Evolutionary conservation across 2,329 filamentous ascomycete species (phyloP).

Genomic region (Orbilia javanica): DNA sequence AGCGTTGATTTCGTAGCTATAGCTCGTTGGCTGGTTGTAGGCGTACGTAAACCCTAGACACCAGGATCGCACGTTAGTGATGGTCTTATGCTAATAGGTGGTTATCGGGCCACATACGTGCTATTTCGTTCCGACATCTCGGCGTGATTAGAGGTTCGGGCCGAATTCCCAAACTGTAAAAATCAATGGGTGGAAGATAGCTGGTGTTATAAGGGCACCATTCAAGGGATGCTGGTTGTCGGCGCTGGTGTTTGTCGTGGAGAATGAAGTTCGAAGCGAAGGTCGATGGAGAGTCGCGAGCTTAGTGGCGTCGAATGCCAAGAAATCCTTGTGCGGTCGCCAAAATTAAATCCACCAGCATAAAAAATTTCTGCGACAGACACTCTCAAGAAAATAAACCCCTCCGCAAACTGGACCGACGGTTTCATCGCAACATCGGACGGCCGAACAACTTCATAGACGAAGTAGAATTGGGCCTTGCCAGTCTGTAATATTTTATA

Average conservation of each 20-base stretch:
- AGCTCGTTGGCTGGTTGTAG: constrained; percentile 6
- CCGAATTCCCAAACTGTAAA: not conserved
- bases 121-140: constrained; percentile 55
- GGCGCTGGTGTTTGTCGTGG: constrained; percentile 15
- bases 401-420: not conserved
- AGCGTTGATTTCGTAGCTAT: not conserved
- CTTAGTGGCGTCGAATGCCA: constrained; percentile 33
- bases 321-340: constrained; percentile 47
- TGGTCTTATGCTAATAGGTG: not conserved
- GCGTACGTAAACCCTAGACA: constrained; percentile 58
- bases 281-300: constrained; percentile 31
- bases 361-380: constrained; percentile 56
- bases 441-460: not conserved
- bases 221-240: constrained; percentile 4
- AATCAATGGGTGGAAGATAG: not conserved
- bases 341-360: constrained; percentile 30
- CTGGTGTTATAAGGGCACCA: constrained; percentile 25
- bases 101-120: constrained; percentile 34
- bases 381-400: not conserved
- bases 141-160: not conserved
- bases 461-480: not conserved
- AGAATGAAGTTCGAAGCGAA: constrained; percentile 8
- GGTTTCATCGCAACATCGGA: not conserved
- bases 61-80: constrained; percentile 35
- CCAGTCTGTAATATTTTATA: not conserved